These are phyloP conservation scores for Ganoderma sinense DNA, from an alignment of 1,284 basidiomycete species.

Conservation along the genomic window DNA sequence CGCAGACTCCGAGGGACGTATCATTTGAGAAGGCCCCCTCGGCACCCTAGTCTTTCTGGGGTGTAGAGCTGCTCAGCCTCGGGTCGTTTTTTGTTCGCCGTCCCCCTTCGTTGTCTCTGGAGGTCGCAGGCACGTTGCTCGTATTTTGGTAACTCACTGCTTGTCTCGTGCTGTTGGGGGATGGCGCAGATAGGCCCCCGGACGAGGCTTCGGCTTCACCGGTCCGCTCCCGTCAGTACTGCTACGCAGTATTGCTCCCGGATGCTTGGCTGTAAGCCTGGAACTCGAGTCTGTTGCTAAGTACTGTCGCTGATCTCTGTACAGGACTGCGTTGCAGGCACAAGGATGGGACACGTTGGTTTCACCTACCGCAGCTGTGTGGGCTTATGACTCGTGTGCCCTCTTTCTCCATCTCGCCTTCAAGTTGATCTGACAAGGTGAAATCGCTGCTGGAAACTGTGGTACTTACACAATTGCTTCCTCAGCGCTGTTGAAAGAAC, in stretches of 20 bases:
- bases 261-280: no score
- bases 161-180: no score
- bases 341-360: no score
- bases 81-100: not conserved
- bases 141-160: not conserved
- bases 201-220: no score
- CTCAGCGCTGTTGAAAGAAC: not conserved
- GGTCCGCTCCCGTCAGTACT: not conserved
- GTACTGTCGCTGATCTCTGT: no score
- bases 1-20: not conserved
- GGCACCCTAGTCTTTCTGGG: not conserved
- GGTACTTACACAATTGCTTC: no score
- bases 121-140: not conserved
- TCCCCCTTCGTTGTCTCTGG: not conserved
- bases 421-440: no score
- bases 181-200: no score
- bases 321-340: no score
- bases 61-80: not conserved
- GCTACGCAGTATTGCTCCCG: no score
- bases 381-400: not conserved
- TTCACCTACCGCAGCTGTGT: no score
- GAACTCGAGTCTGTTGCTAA: no score
- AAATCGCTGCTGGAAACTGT: not conserved
- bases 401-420: not conserved
- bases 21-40: not conserved